Percentiles rank a stretch among this genome's conserved stretches.
Conservation (phyloP, 257 asterid genomes). For the Rhazya stricta region DNA sequence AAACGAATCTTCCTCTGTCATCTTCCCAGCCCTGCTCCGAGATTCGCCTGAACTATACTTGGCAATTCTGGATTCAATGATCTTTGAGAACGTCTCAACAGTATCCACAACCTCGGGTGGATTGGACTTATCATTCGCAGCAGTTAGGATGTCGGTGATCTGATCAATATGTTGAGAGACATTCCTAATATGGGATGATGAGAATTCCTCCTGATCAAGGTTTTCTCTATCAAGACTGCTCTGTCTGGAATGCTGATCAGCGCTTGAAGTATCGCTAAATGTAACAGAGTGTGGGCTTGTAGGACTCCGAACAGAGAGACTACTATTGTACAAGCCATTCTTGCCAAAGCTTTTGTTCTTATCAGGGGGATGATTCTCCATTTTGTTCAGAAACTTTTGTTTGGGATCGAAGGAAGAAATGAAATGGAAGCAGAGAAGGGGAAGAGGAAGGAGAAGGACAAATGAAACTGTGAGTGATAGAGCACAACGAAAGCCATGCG, state of each 20-base stretch:
- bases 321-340: neutral
- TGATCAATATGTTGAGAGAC: constrained; percentile 38
- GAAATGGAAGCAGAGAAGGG: neutral
- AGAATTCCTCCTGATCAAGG: neutral
- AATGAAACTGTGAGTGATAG: constrained; percentile 13
- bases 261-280: neutral
- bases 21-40: constrained; percentile 21
- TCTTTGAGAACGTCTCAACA: constrained; percentile 36
- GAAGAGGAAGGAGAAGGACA: neutral
- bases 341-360: constrained; percentile 26
- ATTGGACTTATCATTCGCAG: constrained; percentile 38
- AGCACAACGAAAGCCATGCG: neutral
- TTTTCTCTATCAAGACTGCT: neutral
- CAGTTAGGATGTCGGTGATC: constrained; percentile 30
- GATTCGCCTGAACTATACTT: constrained; percentile 32
- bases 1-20: constrained; percentile 42
- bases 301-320: neutral
- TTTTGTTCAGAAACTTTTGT: neutral
- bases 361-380: constrained; percentile 34
- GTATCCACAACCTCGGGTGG: constrained; percentile 40
- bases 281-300: neutral
- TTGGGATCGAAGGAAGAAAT: too few species aligned
- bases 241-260: neutral
- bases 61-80: constrained; percentile 43
- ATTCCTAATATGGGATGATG: neutral